These are phyloP conservation scores for Holtermannia corniformis DNA, from an alignment of 768 basidiomycete genomes.

Conservation along the genomic window DNA sequence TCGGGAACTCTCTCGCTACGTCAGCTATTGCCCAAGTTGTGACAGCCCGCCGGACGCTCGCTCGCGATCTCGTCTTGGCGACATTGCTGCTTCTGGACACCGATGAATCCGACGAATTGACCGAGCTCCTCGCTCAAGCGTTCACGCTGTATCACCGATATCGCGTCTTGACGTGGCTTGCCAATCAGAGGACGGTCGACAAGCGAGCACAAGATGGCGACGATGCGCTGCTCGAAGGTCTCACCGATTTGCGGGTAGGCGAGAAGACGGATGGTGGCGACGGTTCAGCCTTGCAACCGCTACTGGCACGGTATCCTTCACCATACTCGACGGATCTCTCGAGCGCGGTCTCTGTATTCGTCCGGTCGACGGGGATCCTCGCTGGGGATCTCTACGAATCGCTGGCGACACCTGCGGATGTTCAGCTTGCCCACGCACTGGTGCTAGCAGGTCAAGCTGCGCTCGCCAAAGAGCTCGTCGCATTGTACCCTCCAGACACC, in stretches of 20 bases:
- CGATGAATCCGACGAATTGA: constrained; percentile 22
- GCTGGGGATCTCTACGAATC: constrained; percentile 6
- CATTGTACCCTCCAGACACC: constrained; percentile 70
- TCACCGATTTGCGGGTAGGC: constrained; percentile 12
- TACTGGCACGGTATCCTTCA: constrained; percentile 15
- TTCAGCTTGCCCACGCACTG: constrained; percentile 61
- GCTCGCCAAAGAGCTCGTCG: constrained; percentile 56
- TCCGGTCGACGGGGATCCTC: constrained; percentile 58
- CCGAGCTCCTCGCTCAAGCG: constrained; percentile 14
- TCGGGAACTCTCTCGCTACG: constrained; percentile 24
- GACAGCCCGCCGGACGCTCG: constrained; percentile 13
- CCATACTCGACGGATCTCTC: constrained; percentile 47
- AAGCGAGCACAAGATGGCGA: constrained; percentile 15
- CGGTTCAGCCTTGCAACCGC: constrained; percentile 31
- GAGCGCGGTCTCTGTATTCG: constrained; percentile 55
- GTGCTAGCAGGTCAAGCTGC: constrained; percentile 56
- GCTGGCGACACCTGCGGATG: constrained; percentile 54
- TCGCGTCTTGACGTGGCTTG: constrained; percentile 19
- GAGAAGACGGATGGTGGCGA: constrained; percentile 19
- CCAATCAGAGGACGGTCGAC: constrained; percentile 20
- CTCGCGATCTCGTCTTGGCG: constrained; percentile 23
- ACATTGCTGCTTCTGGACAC: constrained; percentile 16
- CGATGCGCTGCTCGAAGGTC: constrained; percentile 19
- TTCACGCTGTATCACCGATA: constrained; percentile 24
- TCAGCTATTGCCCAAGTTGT: constrained; percentile 15